Conservation (phyloP, 1,139 yeast species). For the Suhomyces bolitotheri region DNA sequence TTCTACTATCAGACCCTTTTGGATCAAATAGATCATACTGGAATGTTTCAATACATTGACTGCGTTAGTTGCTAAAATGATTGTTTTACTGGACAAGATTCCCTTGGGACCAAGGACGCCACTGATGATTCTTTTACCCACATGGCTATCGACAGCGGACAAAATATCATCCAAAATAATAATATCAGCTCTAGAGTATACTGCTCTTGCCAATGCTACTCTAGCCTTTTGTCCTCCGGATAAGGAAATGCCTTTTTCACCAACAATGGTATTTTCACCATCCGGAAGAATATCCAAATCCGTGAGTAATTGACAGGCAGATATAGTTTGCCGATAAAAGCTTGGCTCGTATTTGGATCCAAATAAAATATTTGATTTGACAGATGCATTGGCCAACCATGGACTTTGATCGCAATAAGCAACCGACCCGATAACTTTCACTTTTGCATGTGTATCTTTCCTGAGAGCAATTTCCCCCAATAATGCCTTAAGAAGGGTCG, state of each 20-base stretch:
- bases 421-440: conserved; percentile 23
- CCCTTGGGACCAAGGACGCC: conserved; percentile 20
- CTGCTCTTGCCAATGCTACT: conserved; percentile 29
- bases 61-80: conserved; percentile 26
- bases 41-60: conserved; percentile 23
- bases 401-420: conserved; percentile 31
- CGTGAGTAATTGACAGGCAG: conserved; percentile 23
- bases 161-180: conserved; percentile 26
- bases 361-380: conserved; percentile 26
- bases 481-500: conserved; percentile 26
- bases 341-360: conserved; percentile 22
- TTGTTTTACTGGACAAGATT: conserved; percentile 23
- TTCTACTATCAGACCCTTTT: conserved; percentile 20
- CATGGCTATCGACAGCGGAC: conserved; percentile 30
- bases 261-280: conserved; percentile 27
- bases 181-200: conserved; percentile 26
- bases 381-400: conserved; percentile 25
- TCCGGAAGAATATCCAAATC: conserved; percentile 26
- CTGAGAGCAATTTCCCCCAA: conserved; percentile 25
- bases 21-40: conserved; percentile 19
- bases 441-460: conserved; percentile 5
- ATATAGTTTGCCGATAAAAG: conserved; percentile 22
- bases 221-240: conserved; percentile 31
- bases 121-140: conserved; percentile 24
- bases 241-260: conserved; percentile 30